Percentiles rank a stretch among this genome's conserved stretches.
Conservation (phyloP, 164 flowering plant genomes). For the Vitis cinerea region DNA sequence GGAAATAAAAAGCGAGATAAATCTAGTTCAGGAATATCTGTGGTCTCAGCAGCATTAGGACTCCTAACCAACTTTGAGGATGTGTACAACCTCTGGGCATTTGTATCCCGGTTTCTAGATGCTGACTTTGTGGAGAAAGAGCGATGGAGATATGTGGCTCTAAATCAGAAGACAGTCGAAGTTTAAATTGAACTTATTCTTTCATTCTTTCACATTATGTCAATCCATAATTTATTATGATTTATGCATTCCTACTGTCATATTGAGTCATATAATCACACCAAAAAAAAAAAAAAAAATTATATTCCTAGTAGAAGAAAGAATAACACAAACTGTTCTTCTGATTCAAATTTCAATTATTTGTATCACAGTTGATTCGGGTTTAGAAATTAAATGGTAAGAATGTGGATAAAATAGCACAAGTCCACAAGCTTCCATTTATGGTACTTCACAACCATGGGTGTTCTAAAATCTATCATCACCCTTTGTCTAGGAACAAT, state of each 20-base stretch:
- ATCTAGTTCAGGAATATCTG: slow-evolving; percentile 13
- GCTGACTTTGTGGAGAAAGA: slow-evolving; percentile 41
- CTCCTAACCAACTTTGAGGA: slow-evolving; percentile 45
- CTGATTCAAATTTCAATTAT: not conserved
- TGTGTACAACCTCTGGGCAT: slow-evolving; percentile 38
- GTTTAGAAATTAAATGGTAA: not conserved
- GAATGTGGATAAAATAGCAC: not conserved
- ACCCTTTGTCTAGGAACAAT: too few species aligned
- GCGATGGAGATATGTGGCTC: slow-evolving; percentile 36
- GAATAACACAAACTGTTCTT: not conserved
- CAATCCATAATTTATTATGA: not conserved
- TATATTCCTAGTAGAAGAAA: not conserved
- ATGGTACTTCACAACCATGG: not conserved
- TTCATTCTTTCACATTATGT: slow-evolving; percentile 10
- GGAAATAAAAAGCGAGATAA: not conserved
- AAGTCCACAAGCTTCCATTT: not conserved
- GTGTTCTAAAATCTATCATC: not conserved
- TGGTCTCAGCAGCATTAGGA: slow-evolving; percentile 33
- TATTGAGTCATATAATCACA: not conserved
- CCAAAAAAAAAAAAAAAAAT: not conserved
- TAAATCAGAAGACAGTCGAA: slow-evolving; percentile 31
- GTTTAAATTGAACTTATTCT: slow-evolving; percentile 10
- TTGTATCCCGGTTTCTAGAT: slow-evolving; percentile 39
- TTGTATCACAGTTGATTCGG: not conserved
- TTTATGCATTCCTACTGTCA: not conserved